Conservation (phyloP, 2,329 filamentous ascomycete species). For the Fusarium zealandicum region DNA sequence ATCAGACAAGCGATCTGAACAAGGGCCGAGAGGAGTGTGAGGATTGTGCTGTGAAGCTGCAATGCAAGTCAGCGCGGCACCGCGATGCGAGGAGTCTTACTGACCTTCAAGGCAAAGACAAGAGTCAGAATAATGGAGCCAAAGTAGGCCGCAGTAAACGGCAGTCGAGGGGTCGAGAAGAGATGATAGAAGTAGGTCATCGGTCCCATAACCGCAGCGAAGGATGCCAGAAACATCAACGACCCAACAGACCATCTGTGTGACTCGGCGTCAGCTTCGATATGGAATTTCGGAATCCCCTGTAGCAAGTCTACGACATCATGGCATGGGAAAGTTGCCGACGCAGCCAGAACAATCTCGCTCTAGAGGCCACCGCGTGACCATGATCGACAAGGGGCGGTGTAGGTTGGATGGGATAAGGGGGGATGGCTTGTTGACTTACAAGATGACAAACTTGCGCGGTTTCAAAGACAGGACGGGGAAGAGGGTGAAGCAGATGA, state of each 20-base stretch:
- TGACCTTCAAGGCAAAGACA: conserved; percentile 90
- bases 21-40: conserved; percentile 85
- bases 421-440: conserved; percentile 59
- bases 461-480: conserved; percentile 81
- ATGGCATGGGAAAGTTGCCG: conserved; percentile 24
- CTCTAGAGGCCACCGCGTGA: conserved; percentile 25
- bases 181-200: conserved; percentile 84
- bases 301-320: conserved; percentile 24
- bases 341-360: conserved; percentile 18
- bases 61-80: conserved; percentile 19
- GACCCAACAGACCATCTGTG: conserved; percentile 94
- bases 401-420: conserved; percentile 5
- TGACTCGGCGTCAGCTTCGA: conserved; percentile 37
- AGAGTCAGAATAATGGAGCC: conserved; percentile 89
- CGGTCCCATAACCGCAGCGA: conserved; percentile 93
- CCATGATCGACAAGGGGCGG: conserved; percentile 17
- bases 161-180: conserved; percentile 81
- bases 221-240: conserved; percentile 86
- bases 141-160: conserved; percentile 95
- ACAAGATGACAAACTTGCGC: conserved; percentile 96
- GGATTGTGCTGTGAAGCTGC: conserved; percentile 81
- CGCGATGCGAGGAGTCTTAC: conserved; percentile 49
- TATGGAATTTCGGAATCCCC: conserved; percentile 23
- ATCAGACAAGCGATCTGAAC: conserved; percentile 82
- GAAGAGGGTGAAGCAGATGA: conserved; percentile 90